phyloP scores from a whole-genome alignment of 2,329 filamentous ascomycete genomes.

The Geosmithia morbida region DNA sequence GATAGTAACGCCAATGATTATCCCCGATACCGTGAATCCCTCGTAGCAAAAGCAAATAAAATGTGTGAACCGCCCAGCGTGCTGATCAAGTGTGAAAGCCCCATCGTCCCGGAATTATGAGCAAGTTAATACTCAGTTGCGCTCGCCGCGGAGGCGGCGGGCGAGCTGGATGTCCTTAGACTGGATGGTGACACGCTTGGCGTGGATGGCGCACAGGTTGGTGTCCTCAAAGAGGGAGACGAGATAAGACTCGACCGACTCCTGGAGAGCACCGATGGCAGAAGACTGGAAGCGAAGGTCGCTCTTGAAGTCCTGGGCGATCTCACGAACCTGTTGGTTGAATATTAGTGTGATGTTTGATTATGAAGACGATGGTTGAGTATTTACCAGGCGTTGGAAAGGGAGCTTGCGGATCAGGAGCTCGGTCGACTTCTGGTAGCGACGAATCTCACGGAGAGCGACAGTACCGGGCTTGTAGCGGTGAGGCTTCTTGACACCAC shows the following conservation, averaged over 20 bases:
- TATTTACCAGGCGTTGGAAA: slow-evolving; percentile 75
- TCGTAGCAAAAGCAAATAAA: slow-evolving; percentile 21
- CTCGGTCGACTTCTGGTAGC: slow-evolving; percentile 96
- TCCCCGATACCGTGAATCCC: slow-evolving; percentile 22
- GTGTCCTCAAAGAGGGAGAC: slow-evolving; percentile 97
- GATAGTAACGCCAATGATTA: slow-evolving; percentile 31
- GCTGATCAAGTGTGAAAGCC: slow-evolving; percentile 5
- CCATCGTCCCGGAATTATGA: neutral
- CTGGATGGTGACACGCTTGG: slow-evolving; percentile 98
- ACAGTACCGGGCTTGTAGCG: slow-evolving; percentile 85
- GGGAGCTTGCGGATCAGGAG: slow-evolving; percentile 93
- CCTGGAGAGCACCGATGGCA: slow-evolving; percentile 92
- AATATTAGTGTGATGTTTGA: slow-evolving; percentile 4
- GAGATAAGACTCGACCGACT: slow-evolving; percentile 97
- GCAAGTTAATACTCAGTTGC: slow-evolving; percentile 45
- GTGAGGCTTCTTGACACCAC: slow-evolving; percentile 94
- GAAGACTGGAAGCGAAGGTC: slow-evolving; percentile 97
- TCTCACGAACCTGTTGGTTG: slow-evolving; percentile 64
- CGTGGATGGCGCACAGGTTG: slow-evolving; percentile 96
- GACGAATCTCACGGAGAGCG: slow-evolving; percentile 95
- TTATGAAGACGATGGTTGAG: neutral
- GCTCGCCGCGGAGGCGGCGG: slow-evolving; percentile 86
- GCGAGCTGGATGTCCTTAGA: slow-evolving; percentile 96
- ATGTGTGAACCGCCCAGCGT: slow-evolving; percentile 20
- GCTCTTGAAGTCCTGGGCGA: slow-evolving; percentile 90